Conservation (phyloP, 331 rosid species). For the Cydonia oblonga region DNA sequence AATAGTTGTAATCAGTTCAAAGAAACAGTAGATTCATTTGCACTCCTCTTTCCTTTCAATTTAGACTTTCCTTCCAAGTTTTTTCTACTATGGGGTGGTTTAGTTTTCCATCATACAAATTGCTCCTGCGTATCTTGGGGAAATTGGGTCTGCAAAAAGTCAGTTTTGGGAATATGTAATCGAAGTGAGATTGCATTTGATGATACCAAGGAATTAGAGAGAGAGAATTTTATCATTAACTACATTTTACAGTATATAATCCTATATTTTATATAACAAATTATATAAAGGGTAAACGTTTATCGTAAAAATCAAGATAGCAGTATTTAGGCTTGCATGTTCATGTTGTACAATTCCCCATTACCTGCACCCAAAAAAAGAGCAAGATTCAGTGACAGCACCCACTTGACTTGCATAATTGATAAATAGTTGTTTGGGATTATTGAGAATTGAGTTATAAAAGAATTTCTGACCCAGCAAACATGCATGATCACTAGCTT, state of each 20-base stretch:
- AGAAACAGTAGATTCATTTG: no score
- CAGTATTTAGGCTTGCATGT: background rate
- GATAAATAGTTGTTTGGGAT: background rate
- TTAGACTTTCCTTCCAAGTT: no score
- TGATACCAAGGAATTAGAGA: background rate
- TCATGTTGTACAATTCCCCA: background rate
- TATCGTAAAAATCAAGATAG: background rate
- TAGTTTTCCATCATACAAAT: no score
- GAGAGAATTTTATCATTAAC: background rate
- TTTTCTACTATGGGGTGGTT: no score
- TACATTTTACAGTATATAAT: background rate
- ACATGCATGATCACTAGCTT: constrained; percentile 8
- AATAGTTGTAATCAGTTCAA: no score
- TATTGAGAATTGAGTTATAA: background rate
- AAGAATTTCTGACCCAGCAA: constrained; percentile 3
- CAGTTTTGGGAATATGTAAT: background rate
- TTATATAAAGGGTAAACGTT: background rate
- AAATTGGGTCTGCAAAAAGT: background rate
- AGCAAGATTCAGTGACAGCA: background rate
- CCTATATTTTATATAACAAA: background rate
- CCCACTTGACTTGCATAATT: background rate
- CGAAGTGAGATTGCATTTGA: background rate
- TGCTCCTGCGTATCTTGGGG: background rate
- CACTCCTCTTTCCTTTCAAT: no score
- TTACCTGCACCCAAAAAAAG: background rate